Conservation (phyloP, 2,329 filamentous ascomycete genomes). For the Laburnicola sp. region DNA sequence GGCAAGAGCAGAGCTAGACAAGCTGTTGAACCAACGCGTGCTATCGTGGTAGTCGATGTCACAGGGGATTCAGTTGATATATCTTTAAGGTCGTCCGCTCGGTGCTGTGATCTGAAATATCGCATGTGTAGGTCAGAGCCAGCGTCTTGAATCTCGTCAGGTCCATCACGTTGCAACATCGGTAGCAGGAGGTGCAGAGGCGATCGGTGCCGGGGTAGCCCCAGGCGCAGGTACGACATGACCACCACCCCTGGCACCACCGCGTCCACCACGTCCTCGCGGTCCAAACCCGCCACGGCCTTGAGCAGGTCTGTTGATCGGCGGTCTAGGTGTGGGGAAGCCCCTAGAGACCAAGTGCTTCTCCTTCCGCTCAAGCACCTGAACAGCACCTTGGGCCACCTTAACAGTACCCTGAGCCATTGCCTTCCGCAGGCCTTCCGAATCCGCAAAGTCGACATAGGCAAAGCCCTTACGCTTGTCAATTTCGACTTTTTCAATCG, state of each 20-base stretch:
- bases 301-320: conserved; percentile 17
- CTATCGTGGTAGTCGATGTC: neutral
- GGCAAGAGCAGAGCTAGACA: neutral
- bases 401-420: conserved; percentile 78
- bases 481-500: conserved; percentile 80
- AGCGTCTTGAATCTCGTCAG: neutral
- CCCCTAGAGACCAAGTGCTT: conserved; percentile 29
- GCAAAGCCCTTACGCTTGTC: conserved; percentile 95
- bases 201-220: neutral
- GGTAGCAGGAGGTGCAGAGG: conserved; percentile 6
- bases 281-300: conserved; percentile 39
- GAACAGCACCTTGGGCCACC: conserved; percentile 79
- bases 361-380: conserved; percentile 81
- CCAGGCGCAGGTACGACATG: conserved; percentile 18
- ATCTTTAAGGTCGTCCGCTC: neutral
- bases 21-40: neutral
- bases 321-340: conserved; percentile 35
- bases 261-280: conserved; percentile 40
- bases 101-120: neutral
- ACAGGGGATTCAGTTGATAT: neutral
- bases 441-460: conserved; percentile 83
- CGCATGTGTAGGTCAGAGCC: neutral
- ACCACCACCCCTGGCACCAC: conserved; percentile 37
- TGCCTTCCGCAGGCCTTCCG: conserved; percentile 73
- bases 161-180: conserved; percentile 16